These are phyloP conservation scores for Tricholoma terreum DNA, from an alignment of 768 basidiomycete species.

Conservation along the genomic window DNA sequence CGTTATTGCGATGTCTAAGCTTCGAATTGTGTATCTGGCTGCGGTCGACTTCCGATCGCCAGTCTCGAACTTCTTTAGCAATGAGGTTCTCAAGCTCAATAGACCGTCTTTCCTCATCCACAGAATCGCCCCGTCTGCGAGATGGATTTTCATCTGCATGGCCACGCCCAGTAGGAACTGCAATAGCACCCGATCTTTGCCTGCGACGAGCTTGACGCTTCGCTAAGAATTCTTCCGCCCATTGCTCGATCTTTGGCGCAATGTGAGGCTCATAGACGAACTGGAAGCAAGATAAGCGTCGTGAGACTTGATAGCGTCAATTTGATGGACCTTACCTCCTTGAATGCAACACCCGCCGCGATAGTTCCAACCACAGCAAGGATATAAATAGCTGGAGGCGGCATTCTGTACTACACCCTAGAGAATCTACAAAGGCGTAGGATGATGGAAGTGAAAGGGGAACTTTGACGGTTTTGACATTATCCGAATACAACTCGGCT, in stretches of 20 bases:
- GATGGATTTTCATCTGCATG: conserved; percentile 24
- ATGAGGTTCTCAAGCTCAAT: conserved; percentile 55
- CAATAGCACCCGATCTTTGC: conserved; percentile 22
- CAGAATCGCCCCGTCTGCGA: conserved; percentile 19
- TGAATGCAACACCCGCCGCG: conserved; percentile 16
- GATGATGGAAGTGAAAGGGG: too few species aligned
- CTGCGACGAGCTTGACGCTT: conserved; percentile 28
- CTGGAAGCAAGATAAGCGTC: conserved; percentile 27
- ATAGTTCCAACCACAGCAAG: conserved; percentile 13
- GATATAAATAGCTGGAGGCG: conserved; percentile 17
- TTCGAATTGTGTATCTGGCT: conserved; percentile 22
- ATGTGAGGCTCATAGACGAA: conserved; percentile 71
- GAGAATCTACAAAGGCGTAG: too few species aligned
- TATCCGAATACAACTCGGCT: too few species aligned
- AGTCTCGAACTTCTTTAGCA: conserved; percentile 48
- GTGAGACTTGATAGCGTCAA: background rate
- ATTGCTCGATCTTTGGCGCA: conserved; percentile 54
- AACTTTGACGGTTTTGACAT: too few species aligned
- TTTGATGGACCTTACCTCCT: conserved; percentile 8
- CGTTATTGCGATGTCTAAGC: conserved; percentile 31
- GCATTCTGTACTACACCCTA: conserved; percentile 13
- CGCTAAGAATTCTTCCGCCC: conserved; percentile 39
- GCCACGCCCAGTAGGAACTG: conserved; percentile 22
- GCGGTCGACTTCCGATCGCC: conserved; percentile 44
- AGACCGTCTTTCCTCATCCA: conserved; percentile 17